phyloP scores from a whole-genome alignment of 768 basidiomycete species.

The Tephrocybe sp. region DNA sequence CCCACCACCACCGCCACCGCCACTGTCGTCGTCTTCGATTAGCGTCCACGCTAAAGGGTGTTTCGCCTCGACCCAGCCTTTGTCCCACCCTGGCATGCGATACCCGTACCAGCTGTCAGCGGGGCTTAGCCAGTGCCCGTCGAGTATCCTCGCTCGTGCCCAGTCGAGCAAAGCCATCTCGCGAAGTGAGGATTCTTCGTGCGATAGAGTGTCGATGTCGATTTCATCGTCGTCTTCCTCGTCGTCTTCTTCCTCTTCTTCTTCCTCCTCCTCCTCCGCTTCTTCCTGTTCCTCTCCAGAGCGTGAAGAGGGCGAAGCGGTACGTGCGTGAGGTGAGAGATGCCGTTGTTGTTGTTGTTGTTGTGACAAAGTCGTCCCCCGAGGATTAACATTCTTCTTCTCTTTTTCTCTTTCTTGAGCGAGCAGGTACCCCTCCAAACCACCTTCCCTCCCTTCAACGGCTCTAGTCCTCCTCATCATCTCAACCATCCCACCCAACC shows the following conservation, averaged over 20 bases:
- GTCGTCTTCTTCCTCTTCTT: no score
- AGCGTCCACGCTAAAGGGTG: conserved; percentile 64
- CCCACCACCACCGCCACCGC: no score
- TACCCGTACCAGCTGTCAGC: conserved; percentile 64
- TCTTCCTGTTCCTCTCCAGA: no score
- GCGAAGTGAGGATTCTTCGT: conserved; percentile 41
- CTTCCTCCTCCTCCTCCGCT: no score
- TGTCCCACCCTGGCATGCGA: conserved; percentile 32
- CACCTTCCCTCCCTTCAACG: no score
- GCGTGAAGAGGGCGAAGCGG: no score
- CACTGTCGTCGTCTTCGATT: no score
- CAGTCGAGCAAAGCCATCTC: conserved; percentile 68
- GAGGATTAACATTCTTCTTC: conserved; percentile 21
- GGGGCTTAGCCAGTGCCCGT: conserved; percentile 75
- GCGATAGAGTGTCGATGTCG: conserved; percentile 38
- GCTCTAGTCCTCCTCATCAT: conserved; percentile 22
- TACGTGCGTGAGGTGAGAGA: no score
- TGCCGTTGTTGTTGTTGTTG: no score
- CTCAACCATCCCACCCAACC: conserved; percentile 58
- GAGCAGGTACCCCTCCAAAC: conserved; percentile 3
- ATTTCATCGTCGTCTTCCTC: no score
- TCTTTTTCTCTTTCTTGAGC: conserved; percentile 49
- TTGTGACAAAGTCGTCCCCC: no score
- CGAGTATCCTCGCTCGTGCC: conserved; percentile 68
- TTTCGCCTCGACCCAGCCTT: conserved; percentile 33